Conservation (phyloP, 352 stramenopile genomes). For the Plasmopara viticola region DNA sequence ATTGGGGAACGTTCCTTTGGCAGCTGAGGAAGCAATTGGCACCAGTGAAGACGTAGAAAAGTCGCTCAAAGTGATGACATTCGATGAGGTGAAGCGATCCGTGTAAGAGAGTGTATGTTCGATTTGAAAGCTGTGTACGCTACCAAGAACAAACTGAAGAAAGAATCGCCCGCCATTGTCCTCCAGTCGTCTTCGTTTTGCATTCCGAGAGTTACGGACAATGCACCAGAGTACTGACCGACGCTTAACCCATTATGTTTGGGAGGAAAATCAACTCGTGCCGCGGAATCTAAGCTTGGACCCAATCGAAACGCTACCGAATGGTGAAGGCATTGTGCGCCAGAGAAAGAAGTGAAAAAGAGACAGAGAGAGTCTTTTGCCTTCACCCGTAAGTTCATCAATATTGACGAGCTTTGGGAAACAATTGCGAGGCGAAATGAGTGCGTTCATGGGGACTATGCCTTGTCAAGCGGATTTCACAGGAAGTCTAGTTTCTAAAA, state of each 20-base stretch:
- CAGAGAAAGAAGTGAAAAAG: constrained; percentile 7
- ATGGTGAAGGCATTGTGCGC: constrained; percentile 2
- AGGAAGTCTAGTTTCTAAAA: constrained; percentile 44
- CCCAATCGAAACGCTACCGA: constrained; percentile 30
- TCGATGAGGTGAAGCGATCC: neutral
- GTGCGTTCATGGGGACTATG: constrained; percentile 55
- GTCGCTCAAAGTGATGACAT: too few species aligned
- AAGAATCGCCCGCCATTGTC: constrained; percentile 39
- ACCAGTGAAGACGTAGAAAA: too few species aligned
- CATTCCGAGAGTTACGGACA: constrained; percentile 68
- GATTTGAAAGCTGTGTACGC: constrained; percentile 17
- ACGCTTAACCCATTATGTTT: constrained; percentile 63
- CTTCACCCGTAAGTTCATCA: constrained; percentile 9
- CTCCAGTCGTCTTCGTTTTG: constrained; percentile 58
- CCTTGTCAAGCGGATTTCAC: constrained; percentile 44
- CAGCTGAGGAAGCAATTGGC: too few species aligned
- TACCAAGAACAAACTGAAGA: constrained; percentile 46
- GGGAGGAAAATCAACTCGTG: constrained; percentile 60
- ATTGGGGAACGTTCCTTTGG: too few species aligned
- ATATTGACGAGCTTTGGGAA: constrained; percentile 16
- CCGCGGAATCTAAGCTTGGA: constrained; percentile 59
- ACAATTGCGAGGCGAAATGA: constrained; percentile 32
- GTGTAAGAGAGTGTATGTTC: neutral
- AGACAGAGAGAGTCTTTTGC: neutral
- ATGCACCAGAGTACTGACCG: constrained; percentile 59